phyloP scores from a whole-genome alignment of 768 basidiomycete species.

The Lyophyllum decastes region DNA sequence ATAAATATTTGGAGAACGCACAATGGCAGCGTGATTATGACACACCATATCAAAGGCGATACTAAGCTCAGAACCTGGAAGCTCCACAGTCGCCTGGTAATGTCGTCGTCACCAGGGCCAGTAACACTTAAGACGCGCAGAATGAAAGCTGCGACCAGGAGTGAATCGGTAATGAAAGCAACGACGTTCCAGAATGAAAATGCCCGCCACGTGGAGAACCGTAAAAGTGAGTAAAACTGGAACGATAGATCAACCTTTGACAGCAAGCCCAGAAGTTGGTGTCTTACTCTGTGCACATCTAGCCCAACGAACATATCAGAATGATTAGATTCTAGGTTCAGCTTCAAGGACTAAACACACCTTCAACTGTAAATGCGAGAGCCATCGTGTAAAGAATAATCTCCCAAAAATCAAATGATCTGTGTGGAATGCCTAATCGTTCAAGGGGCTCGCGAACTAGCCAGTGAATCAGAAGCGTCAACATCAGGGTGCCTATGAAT shows the following conservation, averaged over 20 bases:
- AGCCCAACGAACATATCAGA: not conserved
- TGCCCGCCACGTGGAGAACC: conserved; percentile 78
- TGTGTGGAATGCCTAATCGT: conserved; percentile 54
- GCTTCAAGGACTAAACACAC: conserved; percentile 38
- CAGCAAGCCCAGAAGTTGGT: not conserved
- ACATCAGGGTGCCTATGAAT: not conserved
- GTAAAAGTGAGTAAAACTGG: conserved; percentile 70
- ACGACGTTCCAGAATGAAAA: conserved; percentile 80
- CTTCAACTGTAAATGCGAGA: conserved; percentile 78
- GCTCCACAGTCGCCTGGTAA: conserved; percentile 56
- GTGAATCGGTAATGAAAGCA: conserved; percentile 68
- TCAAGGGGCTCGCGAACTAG: conserved; percentile 79
- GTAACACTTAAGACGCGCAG: conserved; percentile 66
- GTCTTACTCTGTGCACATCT: conserved; percentile 58
- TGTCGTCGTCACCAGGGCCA: conserved; percentile 33
- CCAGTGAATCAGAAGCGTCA: conserved; percentile 1
- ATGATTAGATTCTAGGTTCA: not conserved
- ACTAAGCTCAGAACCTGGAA: conserved; percentile 91
- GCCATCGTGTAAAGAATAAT: conserved; percentile 76
- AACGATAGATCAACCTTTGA: not conserved
- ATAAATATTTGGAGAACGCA: not conserved
- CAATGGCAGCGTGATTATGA: not conserved
- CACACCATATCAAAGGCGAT: conserved; percentile 85
- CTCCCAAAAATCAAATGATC: conserved; percentile 79
- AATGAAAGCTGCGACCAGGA: conserved; percentile 73